These are phyloP conservation scores for Delonix regia DNA, from an alignment of 306 rosid species.

Conservation along the genomic window DNA sequence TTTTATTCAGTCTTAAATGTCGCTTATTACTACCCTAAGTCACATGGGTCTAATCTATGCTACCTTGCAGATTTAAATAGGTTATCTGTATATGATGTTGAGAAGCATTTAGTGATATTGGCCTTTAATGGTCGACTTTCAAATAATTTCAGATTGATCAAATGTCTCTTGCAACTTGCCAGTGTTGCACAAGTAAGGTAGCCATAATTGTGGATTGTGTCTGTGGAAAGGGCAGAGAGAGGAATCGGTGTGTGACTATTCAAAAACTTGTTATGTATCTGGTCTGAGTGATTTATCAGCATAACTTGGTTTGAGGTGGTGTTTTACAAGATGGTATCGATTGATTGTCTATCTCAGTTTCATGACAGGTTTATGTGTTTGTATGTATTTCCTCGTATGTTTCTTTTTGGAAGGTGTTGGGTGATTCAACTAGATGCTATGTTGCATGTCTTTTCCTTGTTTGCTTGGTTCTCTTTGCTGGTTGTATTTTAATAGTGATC, in stretches of 20 bases:
- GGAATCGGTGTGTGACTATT: not conserved
- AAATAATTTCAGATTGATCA: not conserved
- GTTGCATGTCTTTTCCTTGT: no score
- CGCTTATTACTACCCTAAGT: not conserved
- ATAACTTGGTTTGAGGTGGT: slow-evolving; percentile 2
- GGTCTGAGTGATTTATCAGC: not conserved
- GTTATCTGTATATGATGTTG: not conserved
- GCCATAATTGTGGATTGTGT: not conserved
- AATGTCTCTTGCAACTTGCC: not conserved
- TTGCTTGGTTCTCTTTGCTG: not conserved
- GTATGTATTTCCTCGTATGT: not conserved
- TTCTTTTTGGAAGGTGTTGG: slow-evolving; percentile 15
- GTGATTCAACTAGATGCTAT: not conserved
- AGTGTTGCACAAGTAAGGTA: not conserved
- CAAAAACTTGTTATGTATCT: not conserved
- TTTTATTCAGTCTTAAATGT: no score
- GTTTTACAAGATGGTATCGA: slow-evolving; percentile 1
- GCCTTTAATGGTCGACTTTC: not conserved
- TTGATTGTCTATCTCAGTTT: not conserved
- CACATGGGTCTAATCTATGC: not conserved
- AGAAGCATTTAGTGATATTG: not conserved
- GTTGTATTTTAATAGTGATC: not conserved
- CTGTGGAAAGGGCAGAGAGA: not conserved
- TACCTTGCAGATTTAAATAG: not conserved
- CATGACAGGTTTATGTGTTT: not conserved